These are phyloP conservation scores for Orbilia javanica DNA, from an alignment of 2,329 filamentous ascomycete species.

Conservation along the genomic window DNA sequence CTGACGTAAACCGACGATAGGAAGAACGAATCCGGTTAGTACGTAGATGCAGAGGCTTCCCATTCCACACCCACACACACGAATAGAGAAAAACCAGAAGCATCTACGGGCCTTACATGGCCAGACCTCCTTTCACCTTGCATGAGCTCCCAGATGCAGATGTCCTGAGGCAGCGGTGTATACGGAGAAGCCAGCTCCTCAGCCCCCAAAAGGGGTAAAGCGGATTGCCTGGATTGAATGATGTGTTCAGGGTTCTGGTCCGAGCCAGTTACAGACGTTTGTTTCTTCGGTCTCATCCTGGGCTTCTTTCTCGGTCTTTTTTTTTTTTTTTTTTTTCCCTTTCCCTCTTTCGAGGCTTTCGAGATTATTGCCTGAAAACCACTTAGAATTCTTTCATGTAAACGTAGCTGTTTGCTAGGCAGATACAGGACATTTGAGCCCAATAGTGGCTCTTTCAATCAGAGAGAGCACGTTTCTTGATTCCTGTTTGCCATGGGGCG, in stretches of 20 bases:
- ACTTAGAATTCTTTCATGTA: background rate
- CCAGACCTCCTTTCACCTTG: conserved; percentile 56
- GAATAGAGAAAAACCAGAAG: background rate
- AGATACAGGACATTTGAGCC: conserved; percentile 11
- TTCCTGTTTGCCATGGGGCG: conserved; percentile 29
- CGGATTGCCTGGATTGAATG: conserved; percentile 33
- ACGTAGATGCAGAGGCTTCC: conserved; percentile 7
- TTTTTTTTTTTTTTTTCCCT: background rate
- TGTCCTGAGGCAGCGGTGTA: conserved; percentile 17
- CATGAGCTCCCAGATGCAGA: conserved; percentile 54
- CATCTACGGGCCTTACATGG: conserved; percentile 45
- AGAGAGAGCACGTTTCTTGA: background rate
- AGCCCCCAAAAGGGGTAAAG: conserved; percentile 48
- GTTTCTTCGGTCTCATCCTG: conserved; percentile 27
- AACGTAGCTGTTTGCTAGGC: background rate
- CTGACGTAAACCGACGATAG: conserved; percentile 38
- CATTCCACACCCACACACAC: background rate
- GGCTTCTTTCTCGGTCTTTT: background rate
- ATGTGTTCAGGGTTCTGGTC: conserved; percentile 54
- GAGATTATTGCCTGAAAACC: background rate
- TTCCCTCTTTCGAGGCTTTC: background rate
- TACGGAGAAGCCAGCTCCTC: conserved; percentile 26
- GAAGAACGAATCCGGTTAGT: conserved; percentile 21
- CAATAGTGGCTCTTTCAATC: background rate
- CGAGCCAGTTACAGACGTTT: conserved; percentile 43